Evolutionary conservation across 2,329 filamentous ascomycete species (phyloP), one percentile per base, ranked within the genome.

Genomic region (Cercospora sp.): DNA sequence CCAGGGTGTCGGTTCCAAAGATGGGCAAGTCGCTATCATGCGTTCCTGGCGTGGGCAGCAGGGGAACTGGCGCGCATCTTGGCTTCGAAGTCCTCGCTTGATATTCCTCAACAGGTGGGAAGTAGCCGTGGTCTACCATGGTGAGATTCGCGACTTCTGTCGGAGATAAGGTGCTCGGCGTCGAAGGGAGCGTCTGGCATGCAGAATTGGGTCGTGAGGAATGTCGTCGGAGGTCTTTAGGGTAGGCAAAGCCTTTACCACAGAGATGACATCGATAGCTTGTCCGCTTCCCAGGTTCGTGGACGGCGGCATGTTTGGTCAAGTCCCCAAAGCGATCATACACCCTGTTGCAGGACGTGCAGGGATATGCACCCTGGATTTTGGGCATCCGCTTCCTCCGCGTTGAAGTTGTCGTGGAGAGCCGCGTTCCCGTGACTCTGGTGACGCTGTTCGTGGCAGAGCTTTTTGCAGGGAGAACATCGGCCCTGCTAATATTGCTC

Each of bases 71-170:
- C 30, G 26, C 28, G 48, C 48, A 57, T 20, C 13, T 33, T 33
- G n/a, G 10, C 30, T 64, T 58, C 18, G 48, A 57, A 23, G 48
- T 42, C 3, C n/a, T 28, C 13, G 59, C 59, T 45, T 45, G 48
- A 31, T 64, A 64, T 28, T 58, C n/a, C 12, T 64, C 62, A 4
- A 64, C 10, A 18, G 48, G 31, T 13, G 62, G 62, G 8, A 64
- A 64, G 48, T 64, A 64, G 16, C 62, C 62, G 31, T 30, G 26
- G 48, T 64, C 62, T 18, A 8, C 33, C 62, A 64, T 64, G 53
- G 53, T 58, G 2, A 58, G 26, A 18, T 58, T 33, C 3, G 53
- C 53, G 26, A 30, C 53, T 10, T 53, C 18, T 12, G 48, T 58
- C 53, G 53, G 53, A 58, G 53, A 31, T 58, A 28, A 18, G 53